These are phyloP conservation scores for Suillus placidus DNA, from an alignment of 768 basidiomycete species.

Conservation along the genomic window DNA sequence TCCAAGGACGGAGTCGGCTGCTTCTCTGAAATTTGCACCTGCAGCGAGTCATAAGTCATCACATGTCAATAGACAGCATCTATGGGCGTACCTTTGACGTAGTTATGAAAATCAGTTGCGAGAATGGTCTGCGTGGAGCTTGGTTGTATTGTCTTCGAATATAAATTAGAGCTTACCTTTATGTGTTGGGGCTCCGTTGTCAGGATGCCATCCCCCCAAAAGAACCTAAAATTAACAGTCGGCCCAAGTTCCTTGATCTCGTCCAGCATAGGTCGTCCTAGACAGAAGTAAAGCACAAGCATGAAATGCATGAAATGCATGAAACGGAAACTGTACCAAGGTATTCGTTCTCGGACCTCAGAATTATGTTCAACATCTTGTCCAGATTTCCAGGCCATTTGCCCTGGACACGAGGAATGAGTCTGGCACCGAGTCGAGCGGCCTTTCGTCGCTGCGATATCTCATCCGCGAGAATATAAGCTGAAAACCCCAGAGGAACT, in stretches of 20 bases:
- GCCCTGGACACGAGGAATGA: conserved; percentile 35
- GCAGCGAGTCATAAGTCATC: too few species aligned
- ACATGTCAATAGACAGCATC: conserved; percentile 19
- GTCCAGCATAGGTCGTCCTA: conserved; percentile 29
- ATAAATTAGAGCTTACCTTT: conserved; percentile 28
- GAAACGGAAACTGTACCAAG: conserved; percentile 29
- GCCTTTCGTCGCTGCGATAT: conserved; percentile 22
- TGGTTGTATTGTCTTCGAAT: not conserved
- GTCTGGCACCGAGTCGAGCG: conserved; percentile 24
- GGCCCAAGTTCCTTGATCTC: conserved; percentile 28
- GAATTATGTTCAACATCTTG: conserved; percentile 25
- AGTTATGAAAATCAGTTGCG: conserved; percentile 45
- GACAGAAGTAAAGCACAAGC: not conserved
- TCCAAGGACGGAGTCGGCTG: too few species aligned
- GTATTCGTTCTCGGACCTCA: conserved; percentile 32
- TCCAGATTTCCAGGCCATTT: conserved; percentile 38
- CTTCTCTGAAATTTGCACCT: too few species aligned
- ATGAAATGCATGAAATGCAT: not conserved
- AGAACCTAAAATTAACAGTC: conserved; percentile 43
- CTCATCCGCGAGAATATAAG: conserved; percentile 9
- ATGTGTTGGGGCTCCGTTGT: conserved; percentile 54
- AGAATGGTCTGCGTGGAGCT: conserved; percentile 36
- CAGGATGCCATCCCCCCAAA: conserved; percentile 54
- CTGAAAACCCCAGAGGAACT: conserved; percentile 7
- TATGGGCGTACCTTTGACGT: conserved; percentile 41